Percentiles rank a stretch among this genome's conserved stretches.
Evolutionary conservation across 257 asterid genomes (phyloP).

Genomic region (Ballota nigra): DNA sequence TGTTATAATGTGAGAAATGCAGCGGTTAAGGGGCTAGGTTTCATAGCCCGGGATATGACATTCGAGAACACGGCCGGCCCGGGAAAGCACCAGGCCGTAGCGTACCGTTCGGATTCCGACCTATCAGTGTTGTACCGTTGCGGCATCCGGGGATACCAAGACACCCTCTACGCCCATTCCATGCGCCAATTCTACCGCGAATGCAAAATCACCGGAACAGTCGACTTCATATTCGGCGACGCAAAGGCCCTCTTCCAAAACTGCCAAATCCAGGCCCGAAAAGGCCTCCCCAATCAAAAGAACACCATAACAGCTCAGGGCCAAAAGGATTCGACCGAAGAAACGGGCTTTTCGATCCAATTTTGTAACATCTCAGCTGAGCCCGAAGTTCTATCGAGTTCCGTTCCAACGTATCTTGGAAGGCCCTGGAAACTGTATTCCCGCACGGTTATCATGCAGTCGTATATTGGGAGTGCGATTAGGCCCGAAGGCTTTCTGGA

Average conservation of each 20-base stretch:
- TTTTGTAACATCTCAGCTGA: constrained; percentile 37
- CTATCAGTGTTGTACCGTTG: constrained; percentile 46
- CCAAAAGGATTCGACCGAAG: constrained; percentile 34
- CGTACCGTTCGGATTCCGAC: constrained; percentile 51
- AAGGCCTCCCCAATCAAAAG: constrained; percentile 35
- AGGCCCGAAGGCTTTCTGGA: constrained; percentile 53
- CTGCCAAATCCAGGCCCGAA: constrained; percentile 37
- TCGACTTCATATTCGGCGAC: constrained; percentile 59
- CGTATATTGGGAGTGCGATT: constrained; percentile 33
- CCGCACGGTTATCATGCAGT: constrained; percentile 47
- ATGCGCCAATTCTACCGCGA: constrained; percentile 58
- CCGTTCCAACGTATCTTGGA: constrained; percentile 43
- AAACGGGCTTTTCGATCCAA: constrained; percentile 47
- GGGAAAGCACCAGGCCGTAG: constrained; percentile 55
- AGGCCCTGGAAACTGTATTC: constrained; percentile 55
- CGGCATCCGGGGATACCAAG: constrained; percentile 44
- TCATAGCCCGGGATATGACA: constrained; percentile 53
- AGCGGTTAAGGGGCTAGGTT: constrained; percentile 56
- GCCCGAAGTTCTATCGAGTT: constrained; percentile 6
- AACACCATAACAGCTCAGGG: constrained; percentile 61
- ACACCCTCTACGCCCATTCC: constrained; percentile 48
- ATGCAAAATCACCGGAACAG: constrained; percentile 49
- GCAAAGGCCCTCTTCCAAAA: constrained; percentile 46
- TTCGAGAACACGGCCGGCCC: constrained; percentile 58
- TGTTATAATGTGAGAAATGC: constrained; percentile 20